Percentiles rank a stretch among this genome's conserved stretches.
Conservation (phyloP, 306 rosid species). For the Bauhinia variegata region DNA sequence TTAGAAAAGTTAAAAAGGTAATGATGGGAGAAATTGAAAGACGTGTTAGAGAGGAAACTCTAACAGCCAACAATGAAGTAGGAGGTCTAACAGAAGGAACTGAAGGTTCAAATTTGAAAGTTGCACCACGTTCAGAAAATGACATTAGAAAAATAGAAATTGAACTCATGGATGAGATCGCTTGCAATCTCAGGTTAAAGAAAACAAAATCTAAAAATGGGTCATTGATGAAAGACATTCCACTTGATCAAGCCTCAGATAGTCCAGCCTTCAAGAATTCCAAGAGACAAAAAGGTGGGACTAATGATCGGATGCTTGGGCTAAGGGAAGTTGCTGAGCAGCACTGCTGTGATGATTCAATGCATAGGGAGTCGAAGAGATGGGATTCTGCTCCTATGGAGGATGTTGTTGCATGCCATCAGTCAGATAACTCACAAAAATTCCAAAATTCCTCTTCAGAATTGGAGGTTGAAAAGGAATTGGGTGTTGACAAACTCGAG, state of each 20-base stretch:
- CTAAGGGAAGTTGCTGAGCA: slow-evolving; percentile 86
- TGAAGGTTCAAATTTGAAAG: too few relatives aligned
- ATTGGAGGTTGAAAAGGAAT: slow-evolving; percentile 67
- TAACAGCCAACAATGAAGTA: slow-evolving; percentile 27
- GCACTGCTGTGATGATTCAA: slow-evolving; percentile 42
- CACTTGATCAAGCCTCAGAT: slow-evolving; percentile 81
- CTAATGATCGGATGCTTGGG: slow-evolving; percentile 85
- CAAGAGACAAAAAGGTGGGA: slow-evolving; percentile 57
- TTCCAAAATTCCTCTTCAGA: slow-evolving; percentile 56
- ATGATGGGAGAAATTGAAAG: slow-evolving; percentile 62
- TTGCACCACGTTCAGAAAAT: too few relatives aligned
- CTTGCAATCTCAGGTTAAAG: slow-evolving; percentile 33
- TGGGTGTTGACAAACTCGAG: slow-evolving; percentile 75
- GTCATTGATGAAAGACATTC: slow-evolving; percentile 83
- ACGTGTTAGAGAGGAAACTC: slow-evolving; percentile 42
- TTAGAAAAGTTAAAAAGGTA: slow-evolving; percentile 61
- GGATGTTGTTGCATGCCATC: slow-evolving; percentile 41
- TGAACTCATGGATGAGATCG: slow-evolving; percentile 35
- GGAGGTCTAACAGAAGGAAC: slow-evolving; percentile 33
- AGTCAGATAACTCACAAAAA: slow-evolving; percentile 43
- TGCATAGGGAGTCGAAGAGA: slow-evolving; percentile 38
- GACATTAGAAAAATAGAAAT: slow-evolving; percentile 43
- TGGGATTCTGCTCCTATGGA: slow-evolving; percentile 45
- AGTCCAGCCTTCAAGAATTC: slow-evolving; percentile 51
- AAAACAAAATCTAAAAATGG: slow-evolving; percentile 58